Evolutionary conservation across 768 basidiomycete species (phyloP), one percentile per base, ranked within the genome.

Genomic region (Psilocybe cyanescens): DNA sequence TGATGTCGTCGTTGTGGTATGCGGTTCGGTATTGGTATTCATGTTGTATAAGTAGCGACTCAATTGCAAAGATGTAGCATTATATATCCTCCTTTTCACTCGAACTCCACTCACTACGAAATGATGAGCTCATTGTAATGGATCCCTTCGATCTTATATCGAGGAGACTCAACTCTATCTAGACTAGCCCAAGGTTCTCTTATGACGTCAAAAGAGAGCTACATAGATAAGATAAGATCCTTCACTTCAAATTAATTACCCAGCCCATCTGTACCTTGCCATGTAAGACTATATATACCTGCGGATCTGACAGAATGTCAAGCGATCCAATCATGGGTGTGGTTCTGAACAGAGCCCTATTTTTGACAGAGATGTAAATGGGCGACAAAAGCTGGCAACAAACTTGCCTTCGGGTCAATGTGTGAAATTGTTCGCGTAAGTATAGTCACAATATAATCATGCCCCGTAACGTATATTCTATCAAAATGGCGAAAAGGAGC

Each of bases 201-300:
- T 31, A 51, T 58, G 61, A 62, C 57, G 57, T 62, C 61, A 61
- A n/a, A 24, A 29, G 14, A 29, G 30, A 14, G 12, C 33, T 35
- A 35, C 24, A 8, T 3, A 45, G 61, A 62, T 62, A 62, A 62
- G 61, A 62, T 62, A 58, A 62, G 61, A 62, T 62, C 17, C 39
- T 37, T 8, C 31, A 11, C 19, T 17, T 24, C 33, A 35, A 35
- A 35, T 31, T 24, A 24, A 41, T 29, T 28, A 24, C 24, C 24
- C 24, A 24, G 24, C 53, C 19, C 28, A 35, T 35, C 33, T 35
- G 33, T 35, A 35, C 6, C 6, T 35, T 35, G 33, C 24, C 24
- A 24, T 24, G 24, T 24, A 24, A 24, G 19, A 55, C 47, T 28
- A 51, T 33, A 58, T 50, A 58, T 39, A 17, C 28, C 29, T 30